Evolutionary conservation across 805 yeast genomes (phyloP).

Genomic region (Myxozyma neotropica): DNA sequence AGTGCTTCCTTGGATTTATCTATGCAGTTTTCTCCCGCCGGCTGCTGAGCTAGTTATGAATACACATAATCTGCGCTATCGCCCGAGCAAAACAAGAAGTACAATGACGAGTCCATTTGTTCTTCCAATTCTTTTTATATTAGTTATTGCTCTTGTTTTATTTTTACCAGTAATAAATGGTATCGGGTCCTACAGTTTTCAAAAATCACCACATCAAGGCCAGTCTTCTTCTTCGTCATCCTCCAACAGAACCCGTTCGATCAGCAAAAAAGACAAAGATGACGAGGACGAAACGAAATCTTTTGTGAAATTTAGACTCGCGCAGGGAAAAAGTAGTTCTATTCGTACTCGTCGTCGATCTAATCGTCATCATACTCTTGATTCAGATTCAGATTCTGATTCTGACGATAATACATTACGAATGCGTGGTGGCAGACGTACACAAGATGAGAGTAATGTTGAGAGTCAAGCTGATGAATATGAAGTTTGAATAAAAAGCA

Average conservation of each 20-base stretch:
- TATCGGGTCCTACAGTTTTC: conserved; percentile 18
- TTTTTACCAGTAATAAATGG: conserved; percentile 22
- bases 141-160: conserved; percentile 13
- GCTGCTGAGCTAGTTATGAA: too few species aligned
- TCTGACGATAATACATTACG: not conserved
- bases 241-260: not conserved
- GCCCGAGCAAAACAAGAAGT: too few species aligned
- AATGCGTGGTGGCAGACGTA: not conserved
- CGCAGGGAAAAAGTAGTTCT: conserved; percentile 5
- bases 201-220: not conserved
- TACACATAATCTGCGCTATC: too few species aligned
- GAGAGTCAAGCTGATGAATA: not conserved
- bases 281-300: not conserved
- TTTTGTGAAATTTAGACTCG: conserved; percentile 5
- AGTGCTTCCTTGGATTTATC: too few species aligned
- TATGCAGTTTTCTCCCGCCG: too few species aligned
- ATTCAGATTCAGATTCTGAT: not conserved
- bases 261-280: not conserved
- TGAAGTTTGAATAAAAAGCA: not conserved
- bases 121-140: conserved; percentile 3
- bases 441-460: too few species aligned
- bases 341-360: not conserved
- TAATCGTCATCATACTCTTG: not conserved
- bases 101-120: conserved; percentile 11
- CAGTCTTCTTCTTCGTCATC: too few species aligned